Base-by-base conservation (phyloP, 2,329 filamentous ascomycete species). In the Hypomyces rosellus region DNA sequence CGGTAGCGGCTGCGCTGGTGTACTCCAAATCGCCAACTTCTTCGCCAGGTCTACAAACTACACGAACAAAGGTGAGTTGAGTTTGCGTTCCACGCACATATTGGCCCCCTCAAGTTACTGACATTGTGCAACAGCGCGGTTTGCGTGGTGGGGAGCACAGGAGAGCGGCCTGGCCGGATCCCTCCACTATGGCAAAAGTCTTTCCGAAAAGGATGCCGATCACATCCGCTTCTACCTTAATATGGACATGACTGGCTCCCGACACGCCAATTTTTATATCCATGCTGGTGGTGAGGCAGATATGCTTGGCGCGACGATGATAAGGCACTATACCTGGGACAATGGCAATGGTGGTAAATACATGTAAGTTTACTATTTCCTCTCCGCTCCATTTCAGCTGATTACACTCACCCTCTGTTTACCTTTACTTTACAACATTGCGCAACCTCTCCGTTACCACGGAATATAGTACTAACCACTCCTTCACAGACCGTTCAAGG, bases 161-260 rank as follows among this genome's bases (percentile, higher is more conserved):
- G 69, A 73, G 63, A 63, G 62, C 36, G 72, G 72, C n/a, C 63
- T 74, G 14, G 54, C 71, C 43, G 73, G 72, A n/a, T 73, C 71
- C 5, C 58, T 68, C 16, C 63, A 71, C 61, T 74, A 74, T 51
- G 67, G 63, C 1, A 51, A 61, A 13, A 60, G 63, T 6, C 64
- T 74, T 25, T 59, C 64, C 11, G 57, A 64, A 18, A 59, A 61
- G 2, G 69, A 74, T 41, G 65, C 66, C 0, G 69, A 77, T 53
- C 82, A 80, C 65, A 81, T 87, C 59, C 73, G 76, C 2, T 79
- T 86, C 33, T 84, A 85, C 69, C 78, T 86, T 63, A 84, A 87
- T 69, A 85, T 84, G 59, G 84, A 87, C 66, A 87, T 87, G 84
- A 83, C 86, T 50, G 73, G 68, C n/a, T 74, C 71, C 14, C 63